Evolutionary conservation across 208 protist species (phyloP).

Genomic region (Leptomonas seymouri): DNA sequence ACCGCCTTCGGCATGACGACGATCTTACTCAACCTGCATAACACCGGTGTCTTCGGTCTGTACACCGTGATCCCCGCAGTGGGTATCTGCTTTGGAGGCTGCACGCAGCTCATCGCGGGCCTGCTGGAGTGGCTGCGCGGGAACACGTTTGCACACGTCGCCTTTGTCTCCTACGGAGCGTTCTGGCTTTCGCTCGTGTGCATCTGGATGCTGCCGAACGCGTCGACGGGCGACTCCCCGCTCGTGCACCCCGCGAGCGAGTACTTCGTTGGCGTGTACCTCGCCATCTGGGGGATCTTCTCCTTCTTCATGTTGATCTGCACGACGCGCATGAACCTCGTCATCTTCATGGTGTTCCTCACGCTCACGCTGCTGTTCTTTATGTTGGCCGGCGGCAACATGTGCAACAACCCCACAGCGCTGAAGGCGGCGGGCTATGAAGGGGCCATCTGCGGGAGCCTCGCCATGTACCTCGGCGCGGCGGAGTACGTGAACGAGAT

Average conservation of each 20-base stretch:
- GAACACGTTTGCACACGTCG: constrained; percentile 58
- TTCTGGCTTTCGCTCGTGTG: constrained; percentile 63
- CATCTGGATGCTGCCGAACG: constrained; percentile 47
- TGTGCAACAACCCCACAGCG: constrained; percentile 21
- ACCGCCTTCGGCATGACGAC: constrained; percentile 67
- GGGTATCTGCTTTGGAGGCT: constrained; percentile 56
- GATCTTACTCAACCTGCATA: constrained; percentile 59
- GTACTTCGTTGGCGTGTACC: constrained; percentile 28
- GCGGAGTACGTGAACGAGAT: constrained; percentile 50
- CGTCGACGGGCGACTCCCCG: background rate
- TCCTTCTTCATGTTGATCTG: constrained; percentile 34
- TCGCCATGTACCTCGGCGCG: constrained; percentile 60
- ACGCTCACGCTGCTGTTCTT: constrained; percentile 38
- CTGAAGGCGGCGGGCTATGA: constrained; percentile 42
- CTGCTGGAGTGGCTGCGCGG: constrained; percentile 54
- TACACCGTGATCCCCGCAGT: constrained; percentile 38
- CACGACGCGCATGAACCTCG: constrained; percentile 35
- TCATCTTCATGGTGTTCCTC: constrained; percentile 34
- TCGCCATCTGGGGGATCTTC: constrained; percentile 32
- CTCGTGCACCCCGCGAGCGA: constrained; percentile 5
- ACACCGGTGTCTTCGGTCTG: constrained; percentile 44
- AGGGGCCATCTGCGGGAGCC: constrained; percentile 49
- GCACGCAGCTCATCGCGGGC: constrained; percentile 56
- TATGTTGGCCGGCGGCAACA: constrained; percentile 21
- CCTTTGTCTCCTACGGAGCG: constrained; percentile 46